Percentiles rank a stretch among this genome's conserved stretches.
These are phyloP conservation scores for Penicillium longicatenatum DNA, from an alignment of 495 filamentous ascomycete genomes.

Conservation along the genomic window DNA sequence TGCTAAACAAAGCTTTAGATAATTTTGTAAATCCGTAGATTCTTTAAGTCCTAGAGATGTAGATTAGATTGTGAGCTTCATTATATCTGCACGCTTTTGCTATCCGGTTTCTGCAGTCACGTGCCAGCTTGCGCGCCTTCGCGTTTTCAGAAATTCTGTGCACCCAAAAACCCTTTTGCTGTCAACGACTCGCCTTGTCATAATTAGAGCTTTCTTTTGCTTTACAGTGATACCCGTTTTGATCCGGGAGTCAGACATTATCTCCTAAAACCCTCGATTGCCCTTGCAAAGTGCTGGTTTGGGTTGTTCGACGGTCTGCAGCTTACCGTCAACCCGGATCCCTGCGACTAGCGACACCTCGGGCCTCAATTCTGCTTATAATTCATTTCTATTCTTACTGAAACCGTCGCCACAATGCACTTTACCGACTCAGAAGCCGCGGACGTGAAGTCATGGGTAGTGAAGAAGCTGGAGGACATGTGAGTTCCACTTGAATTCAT, in stretches of 20 bases:
- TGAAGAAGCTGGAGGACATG: conserved; percentile 89
- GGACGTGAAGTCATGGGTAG: conserved; percentile 84
- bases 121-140: conserved; percentile 22
- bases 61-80: conserved; percentile 1
- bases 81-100: background rate
- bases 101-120: conserved; percentile 14
- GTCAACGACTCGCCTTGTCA: conserved; percentile 6
- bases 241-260: background rate
- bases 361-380: conserved; percentile 2
- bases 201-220: conserved; percentile 5
- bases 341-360: conserved; percentile 12
- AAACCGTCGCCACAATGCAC: conserved; percentile 55
- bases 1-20: conserved; percentile 17
- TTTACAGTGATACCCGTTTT: background rate
- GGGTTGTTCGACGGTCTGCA: conserved; percentile 4
- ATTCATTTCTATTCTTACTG: background rate
- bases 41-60: background rate
- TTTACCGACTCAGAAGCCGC: conserved; percentile 74
- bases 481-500: conserved; percentile 45
- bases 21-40: background rate
- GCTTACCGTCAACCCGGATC: conserved; percentile 15
- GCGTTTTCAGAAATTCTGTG: conserved; percentile 22
- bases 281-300: background rate
- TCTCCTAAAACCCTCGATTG: background rate
- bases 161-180: conserved; percentile 4